These are phyloP conservation scores for Entomortierella beljakovae DNA, from an alignment of 192 early-diverging fungal species.

Conservation along the genomic window DNA sequence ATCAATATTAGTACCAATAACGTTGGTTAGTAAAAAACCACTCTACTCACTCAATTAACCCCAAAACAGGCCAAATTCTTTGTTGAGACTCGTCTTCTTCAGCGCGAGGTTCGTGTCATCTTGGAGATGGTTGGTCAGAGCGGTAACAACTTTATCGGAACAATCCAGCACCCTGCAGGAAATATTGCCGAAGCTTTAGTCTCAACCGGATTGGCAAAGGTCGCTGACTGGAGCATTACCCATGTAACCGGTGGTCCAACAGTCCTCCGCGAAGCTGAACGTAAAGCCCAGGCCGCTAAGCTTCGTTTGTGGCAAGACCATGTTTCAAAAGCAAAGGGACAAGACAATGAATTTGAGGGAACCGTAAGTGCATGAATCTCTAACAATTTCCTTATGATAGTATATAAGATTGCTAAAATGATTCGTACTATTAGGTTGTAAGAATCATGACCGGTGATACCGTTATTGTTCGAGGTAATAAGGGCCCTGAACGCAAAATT, in stretches of 20 bases:
- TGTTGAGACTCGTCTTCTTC: constrained; percentile 89
- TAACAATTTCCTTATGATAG: not conserved
- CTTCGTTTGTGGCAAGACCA: constrained; percentile 89
- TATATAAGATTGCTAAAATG: not conserved
- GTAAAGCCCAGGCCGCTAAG: constrained; percentile 80
- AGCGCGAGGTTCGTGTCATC: constrained; percentile 89
- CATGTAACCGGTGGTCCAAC: constrained; percentile 78
- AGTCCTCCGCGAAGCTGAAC: constrained; percentile 84
- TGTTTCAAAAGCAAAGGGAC: constrained; percentile 64
- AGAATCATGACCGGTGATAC: constrained; percentile 69
- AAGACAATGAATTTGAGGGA: constrained; percentile 66
- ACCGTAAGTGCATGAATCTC: constrained; percentile 23
- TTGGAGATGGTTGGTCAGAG: constrained; percentile 81
- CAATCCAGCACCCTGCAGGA: constrained; percentile 85
- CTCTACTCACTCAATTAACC: not conserved
- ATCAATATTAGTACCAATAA: not conserved
- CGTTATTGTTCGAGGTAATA: constrained; percentile 56
- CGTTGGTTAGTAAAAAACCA: not conserved
- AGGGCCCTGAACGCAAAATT: constrained; percentile 50
- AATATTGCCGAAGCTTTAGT: constrained; percentile 94
- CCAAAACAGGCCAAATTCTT: constrained; percentile 79
- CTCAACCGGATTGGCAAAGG: constrained; percentile 82
- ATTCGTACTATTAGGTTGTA: constrained; percentile 39
- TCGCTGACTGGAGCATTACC: constrained; percentile 88
- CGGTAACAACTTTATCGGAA: constrained; percentile 79